These are phyloP conservation scores for Fusarium nygamai DNA, from an alignment of 2,329 filamentous ascomycete species.

Conservation along the genomic window DNA sequence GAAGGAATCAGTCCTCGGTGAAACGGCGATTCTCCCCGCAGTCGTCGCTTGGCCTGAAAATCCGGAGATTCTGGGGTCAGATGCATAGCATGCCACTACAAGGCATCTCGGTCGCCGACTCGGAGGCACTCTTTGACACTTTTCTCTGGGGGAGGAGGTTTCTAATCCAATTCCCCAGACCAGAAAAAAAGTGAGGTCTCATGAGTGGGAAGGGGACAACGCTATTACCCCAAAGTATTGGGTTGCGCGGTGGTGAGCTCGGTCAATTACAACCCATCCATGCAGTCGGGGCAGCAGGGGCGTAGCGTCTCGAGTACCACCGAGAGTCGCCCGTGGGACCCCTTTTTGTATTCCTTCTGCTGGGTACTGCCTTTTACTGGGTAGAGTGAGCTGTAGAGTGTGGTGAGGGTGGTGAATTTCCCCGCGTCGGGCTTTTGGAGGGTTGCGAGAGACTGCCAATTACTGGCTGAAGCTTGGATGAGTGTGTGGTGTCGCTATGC, in stretches of 20 bases:
- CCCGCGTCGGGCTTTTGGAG: constrained; percentile 28
- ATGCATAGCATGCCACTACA: constrained; percentile 18
- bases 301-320: constrained; percentile 48
- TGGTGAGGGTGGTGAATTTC: constrained; percentile 11
- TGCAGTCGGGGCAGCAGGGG: constrained; percentile 34
- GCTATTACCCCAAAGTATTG: constrained; percentile 21
- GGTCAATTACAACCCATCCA: constrained; percentile 44
- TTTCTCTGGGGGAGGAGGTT: constrained; percentile 22
- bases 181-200: not conserved
- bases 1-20: not conserved
- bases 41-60: constrained; percentile 8
- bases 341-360: not conserved
- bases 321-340: constrained; percentile 46
- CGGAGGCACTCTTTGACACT: constrained; percentile 32
- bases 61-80: constrained; percentile 34
- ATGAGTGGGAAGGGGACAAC: not conserved
- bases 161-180: constrained; percentile 1
- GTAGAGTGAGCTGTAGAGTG: too few species aligned
- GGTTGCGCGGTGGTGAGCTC: constrained; percentile 34
- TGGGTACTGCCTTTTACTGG: not conserved
- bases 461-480: not conserved
- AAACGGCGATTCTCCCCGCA: constrained; percentile 30
- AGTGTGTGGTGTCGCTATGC: not conserved
- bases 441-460: constrained; percentile 9
- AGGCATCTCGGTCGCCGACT: constrained; percentile 36